Base-by-base conservation (phyloP, 164 flowering plant species). In the Vitis cinerea region DNA sequence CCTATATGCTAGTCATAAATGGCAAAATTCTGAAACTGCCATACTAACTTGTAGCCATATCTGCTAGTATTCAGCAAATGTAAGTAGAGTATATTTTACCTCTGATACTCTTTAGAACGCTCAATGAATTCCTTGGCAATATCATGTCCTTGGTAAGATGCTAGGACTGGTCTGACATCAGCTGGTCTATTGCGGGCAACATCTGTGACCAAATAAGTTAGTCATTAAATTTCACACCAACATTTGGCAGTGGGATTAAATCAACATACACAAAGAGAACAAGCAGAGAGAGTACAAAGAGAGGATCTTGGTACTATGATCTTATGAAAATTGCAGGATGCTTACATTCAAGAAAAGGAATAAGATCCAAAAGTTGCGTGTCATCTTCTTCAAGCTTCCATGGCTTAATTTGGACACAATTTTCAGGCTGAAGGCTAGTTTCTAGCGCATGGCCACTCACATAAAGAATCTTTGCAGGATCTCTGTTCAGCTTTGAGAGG, bases 281-380 rank as follows among this genome's bases (percentile, higher is more conserved):
- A n/a, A 37, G 44, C 7, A 37, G 44, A 37, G 5, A 37, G 44
- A 37, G 44, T 23, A 23, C 27, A 23, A 23, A 37, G 55, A 53
- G 30, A 23, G 29, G 57, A 55, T 52, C 15, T 29, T 15, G 14
- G 15, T 15, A 48, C 23, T 44, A 50, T 9, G 23, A 51, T 44
- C 1, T 9, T 12, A 9, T 50, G 19, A 6, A 17, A 56, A 66
- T 23, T 0, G 13, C 23, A 65, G 23, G 59, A 52, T 16, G 67
- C 94, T 83, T 78, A 92, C 97, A 92, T 67, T 90, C 97, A 59
- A 92, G 95, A 68, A 92, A 90, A 56, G 97, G 97, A 70, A 92
- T 89, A 50, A 92, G 88, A 84, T 92, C 97, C 73, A 92, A 10
- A 66, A 92, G 94, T 64, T 85, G 70, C 3, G 97, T 92, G 70